These are phyloP conservation scores for Aspergillus cavernicola DNA, from an alignment of 495 filamentous ascomycete species.

Conservation along the genomic window DNA sequence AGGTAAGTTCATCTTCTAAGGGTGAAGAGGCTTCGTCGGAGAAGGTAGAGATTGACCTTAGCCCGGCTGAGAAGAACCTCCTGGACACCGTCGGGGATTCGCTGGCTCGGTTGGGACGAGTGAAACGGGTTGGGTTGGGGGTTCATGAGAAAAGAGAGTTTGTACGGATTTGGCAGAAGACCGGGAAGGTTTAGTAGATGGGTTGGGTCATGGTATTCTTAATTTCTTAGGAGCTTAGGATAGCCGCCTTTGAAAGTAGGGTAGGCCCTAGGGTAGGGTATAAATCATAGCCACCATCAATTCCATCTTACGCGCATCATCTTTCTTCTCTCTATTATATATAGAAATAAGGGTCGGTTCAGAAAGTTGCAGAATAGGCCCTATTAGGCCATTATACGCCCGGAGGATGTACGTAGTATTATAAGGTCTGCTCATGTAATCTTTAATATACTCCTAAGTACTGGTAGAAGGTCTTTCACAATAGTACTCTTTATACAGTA, in stretches of 20 bases:
- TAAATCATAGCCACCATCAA: no score
- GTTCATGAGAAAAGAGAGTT: conserved; percentile 80
- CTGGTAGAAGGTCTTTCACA: no score
- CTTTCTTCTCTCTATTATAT: no score
- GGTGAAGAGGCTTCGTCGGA: conserved; percentile 29
- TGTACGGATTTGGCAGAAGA: conserved; percentile 56
- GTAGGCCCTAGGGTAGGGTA: no score
- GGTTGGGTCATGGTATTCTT: neutral
- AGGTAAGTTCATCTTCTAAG: conserved; percentile 27
- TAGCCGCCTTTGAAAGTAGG: neutral
- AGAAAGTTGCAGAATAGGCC: no score
- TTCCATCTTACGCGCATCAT: no score
- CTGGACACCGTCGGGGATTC: conserved; percentile 77
- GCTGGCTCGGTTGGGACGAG: conserved; percentile 81
- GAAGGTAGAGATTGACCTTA: conserved; percentile 23
- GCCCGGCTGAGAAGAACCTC: conserved; percentile 54
- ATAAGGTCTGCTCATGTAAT: no score
- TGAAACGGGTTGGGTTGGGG: conserved; percentile 85
- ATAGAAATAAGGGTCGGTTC: no score
- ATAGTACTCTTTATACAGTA: no score
- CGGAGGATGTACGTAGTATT: no score
- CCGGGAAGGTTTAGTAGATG: conserved; percentile 30
- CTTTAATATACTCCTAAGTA: no score
- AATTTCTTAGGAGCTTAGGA: neutral
- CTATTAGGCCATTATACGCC: no score